Base-by-base conservation (phyloP, 225 moss, liverwort and hornwort species). In the Marchantia paleacea region DNA sequence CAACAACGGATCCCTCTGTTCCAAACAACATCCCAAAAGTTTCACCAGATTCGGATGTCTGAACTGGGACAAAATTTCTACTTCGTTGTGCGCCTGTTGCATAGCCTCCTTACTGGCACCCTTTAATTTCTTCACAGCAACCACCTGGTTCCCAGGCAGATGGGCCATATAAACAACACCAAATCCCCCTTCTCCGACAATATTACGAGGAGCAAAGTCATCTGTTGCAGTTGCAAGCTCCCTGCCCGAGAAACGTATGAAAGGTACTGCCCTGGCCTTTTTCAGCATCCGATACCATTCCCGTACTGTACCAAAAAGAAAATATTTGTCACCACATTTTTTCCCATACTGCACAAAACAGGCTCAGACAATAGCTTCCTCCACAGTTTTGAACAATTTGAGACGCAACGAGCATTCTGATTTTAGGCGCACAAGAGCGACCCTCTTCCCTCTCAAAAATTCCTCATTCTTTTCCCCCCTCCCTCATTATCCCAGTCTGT, bases 71-170 rank as follows among this genome's bases (percentile, higher is more conserved):
- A 96, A 88, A 16, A 96, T 89, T 49, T 89, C 86, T 31, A 96
- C 93, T 78, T 96, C 96, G 63, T 89, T 93, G 19, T 88, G 83
- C 15, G 92, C 90, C 28, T 96, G 96, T 57, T 83, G 85, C 63
- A 92, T 70, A 16, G 91, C 92, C 78, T 92, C 89, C 74, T 88
- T 91, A 54, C 91, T 91, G 12, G 89, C 92, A 77, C 90, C 85
- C 47, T 96, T 93, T 66, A 96, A 82, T 82, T 92, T 96, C 85
- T 96, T 96, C 87, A 96, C 96, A 39, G 96, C 96, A 54, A 96
- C 93, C 68, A 88, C 81, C 55, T 87, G 90, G 78, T 89, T 88
- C 11, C 89, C 94, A 3, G 84, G 55, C 20, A 96, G 88, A 55
- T 87, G 85, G 52, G 92, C 96, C 63, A 85, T 82, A 50, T 96